These are phyloP conservation scores for Paramecium bursaria DNA, from an alignment of 73 alveolate species.

Conservation along the genomic window DNA sequence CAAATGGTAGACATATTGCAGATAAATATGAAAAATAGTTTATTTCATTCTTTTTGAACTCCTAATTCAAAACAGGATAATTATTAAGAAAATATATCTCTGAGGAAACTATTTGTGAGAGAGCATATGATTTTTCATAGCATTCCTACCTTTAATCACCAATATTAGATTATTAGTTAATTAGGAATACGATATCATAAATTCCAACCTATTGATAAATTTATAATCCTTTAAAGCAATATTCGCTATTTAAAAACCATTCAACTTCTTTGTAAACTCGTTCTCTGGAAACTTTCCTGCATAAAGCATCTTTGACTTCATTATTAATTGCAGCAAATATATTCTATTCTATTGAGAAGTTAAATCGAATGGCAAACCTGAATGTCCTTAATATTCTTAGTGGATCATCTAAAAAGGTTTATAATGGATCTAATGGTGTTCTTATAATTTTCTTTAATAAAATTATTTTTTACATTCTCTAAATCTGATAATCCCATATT, in stretches of 20 bases:
- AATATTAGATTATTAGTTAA: slow-evolving; percentile 10
- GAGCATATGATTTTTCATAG: slow-evolving; percentile 7
- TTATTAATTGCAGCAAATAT: slow-evolving; percentile 80
- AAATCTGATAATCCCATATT: slow-evolving; percentile 91
- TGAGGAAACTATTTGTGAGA: neutral
- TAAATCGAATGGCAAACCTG: slow-evolving; percentile 96
- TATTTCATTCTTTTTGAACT: neutral
- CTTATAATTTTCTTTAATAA: no score
- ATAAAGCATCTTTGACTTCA: slow-evolving; percentile 76
- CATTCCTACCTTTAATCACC: slow-evolving; percentile 59
- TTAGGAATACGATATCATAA: slow-evolving; percentile 4
- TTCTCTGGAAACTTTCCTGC: slow-evolving; percentile 85
- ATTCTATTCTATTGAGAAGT: slow-evolving; percentile 86
- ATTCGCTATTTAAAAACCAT: slow-evolving; percentile 81
- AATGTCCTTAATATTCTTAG: slow-evolving; percentile 97
- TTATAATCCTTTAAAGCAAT: slow-evolving; percentile 77
- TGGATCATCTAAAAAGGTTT: slow-evolving; percentile 98
- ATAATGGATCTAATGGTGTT: slow-evolving; percentile 95
- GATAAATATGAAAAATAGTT: neutral
- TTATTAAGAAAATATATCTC: neutral
- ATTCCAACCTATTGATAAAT: neutral
- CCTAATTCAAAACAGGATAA: neutral
- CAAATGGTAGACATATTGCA: slow-evolving; percentile 30
- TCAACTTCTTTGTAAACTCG: slow-evolving; percentile 92
- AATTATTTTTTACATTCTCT: no score